Base-by-base conservation (phyloP, 176 grass and related monocot genomes). In the Bonia amplexicaulis region DNA sequence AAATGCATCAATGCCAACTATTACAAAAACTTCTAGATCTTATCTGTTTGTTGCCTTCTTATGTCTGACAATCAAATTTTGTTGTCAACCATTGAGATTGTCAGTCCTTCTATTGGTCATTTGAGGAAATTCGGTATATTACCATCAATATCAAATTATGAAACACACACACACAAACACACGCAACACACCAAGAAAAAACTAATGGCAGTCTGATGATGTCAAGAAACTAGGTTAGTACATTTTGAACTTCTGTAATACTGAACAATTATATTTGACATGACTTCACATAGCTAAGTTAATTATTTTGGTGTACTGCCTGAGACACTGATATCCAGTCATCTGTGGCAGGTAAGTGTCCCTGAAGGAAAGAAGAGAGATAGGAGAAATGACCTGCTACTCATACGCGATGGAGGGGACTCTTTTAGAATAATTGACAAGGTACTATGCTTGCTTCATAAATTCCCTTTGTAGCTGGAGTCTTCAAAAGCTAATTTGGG, bases 281-380 rank as follows among this genome's bases (percentile, higher is more conserved):
- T 70, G 41, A 26, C 15, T 64, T 71, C 48, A 16, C 23, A 23
- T 62, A 48, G 55, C 20, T n/a, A 33, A 82, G 52, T 81, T 26
- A 16, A 0, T 48, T 35, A 42, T 33, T 70, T 45, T 35, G 27
- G 4, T 72, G 55, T 71, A 31, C 16, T 45, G 67, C 31, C 23
- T 27, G 78, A 57, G 37, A 58, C 77, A 51, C 27, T 71, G 79
- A 78, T 69, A 76, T 71, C 14, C 7, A 67, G 58, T 66, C 54
- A 16, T 63, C 65, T 87, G n/a, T 89, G 14, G 46, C 83, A 97
- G 95, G 95, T 94, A 75, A 91, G 87, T 44, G 82, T 91, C 59
- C 88, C 90, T 13, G 95, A 69, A 88, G 95, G 92, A 53, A 97
- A 88, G 82, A 84, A 80, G n/a, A 94, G 95, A 67, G 87, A 98